Percentiles rank a stretch among this genome's conserved stretches.
phyloP scores from a whole-genome alignment of 2,329 filamentous ascomycete genomes.

The Emergomyces orientalis region DNA sequence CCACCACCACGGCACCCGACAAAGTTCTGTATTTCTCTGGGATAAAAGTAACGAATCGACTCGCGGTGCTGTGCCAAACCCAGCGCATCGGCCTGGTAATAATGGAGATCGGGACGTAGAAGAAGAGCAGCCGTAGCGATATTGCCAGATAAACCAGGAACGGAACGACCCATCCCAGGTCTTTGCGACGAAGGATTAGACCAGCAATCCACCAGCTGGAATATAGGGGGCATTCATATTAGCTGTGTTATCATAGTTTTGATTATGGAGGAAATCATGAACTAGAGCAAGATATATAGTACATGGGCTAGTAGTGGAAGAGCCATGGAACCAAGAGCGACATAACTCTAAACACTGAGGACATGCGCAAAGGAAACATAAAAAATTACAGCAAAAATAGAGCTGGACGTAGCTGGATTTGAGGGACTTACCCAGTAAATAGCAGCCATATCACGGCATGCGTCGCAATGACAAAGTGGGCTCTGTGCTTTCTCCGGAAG shows the following conservation, averaged over 20 bases:
- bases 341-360: not conserved
- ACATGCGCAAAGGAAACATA: not conserved
- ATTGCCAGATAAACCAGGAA: slow-evolving; percentile 73
- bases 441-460: slow-evolving; percentile 42
- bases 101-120: slow-evolving; percentile 60
- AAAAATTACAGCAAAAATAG: not conserved
- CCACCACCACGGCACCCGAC: slow-evolving; percentile 52
- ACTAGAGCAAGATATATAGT: not conserved
- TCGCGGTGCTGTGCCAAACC: slow-evolving; percentile 58
- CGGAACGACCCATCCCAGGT: slow-evolving; percentile 73
- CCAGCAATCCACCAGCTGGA: slow-evolving; percentile 66
- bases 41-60: slow-evolving; percentile 50
- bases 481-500: slow-evolving; percentile 21
- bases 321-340: not conserved
- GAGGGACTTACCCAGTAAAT: slow-evolving; percentile 45
- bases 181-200: slow-evolving; percentile 60
- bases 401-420: not conserved
- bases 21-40: slow-evolving; percentile 58
- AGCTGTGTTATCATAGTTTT: not conserved
- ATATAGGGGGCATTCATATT: not conserved
- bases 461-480: slow-evolving; percentile 30
- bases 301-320: not conserved
- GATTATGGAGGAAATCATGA: not conserved
- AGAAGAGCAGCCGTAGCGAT: slow-evolving; percentile 62
- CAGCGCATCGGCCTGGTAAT: slow-evolving; percentile 58